phyloP scores from a whole-genome alignment of 768 basidiomycete genomes.

The Sarcomyxa edulis region DNA sequence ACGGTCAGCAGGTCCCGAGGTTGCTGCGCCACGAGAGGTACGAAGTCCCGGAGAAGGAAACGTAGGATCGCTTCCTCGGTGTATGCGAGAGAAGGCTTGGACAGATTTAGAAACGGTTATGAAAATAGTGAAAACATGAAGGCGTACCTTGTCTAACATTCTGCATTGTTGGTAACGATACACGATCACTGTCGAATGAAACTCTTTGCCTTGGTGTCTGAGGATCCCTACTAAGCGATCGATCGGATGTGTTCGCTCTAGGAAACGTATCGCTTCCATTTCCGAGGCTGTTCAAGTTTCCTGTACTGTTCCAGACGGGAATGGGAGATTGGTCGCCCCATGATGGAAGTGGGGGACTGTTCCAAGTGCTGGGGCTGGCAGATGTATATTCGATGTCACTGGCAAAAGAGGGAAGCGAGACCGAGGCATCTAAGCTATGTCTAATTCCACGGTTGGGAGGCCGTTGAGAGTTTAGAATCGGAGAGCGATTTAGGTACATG shows the following conservation, averaged over 20 bases:
- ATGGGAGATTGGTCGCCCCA: no score
- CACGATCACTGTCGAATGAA: conserved; percentile 51
- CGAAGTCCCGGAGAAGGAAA: conserved; percentile 30
- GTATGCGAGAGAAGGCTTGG: conserved; percentile 24
- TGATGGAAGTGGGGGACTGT: no score
- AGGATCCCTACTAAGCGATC: conserved; percentile 34
- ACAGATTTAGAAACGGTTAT: not conserved
- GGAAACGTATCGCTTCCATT: conserved; percentile 13
- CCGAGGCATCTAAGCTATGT: conserved; percentile 6
- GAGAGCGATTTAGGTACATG: conserved; percentile 6
- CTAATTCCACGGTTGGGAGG: no score
- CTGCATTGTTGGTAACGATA: conserved; percentile 31
- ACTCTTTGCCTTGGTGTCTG: conserved; percentile 46
- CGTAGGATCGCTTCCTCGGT: conserved; percentile 27
- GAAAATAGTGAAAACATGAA: conserved; percentile 1
- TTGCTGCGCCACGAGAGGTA: conserved; percentile 21
- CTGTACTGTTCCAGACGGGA: no score
- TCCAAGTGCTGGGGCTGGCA: conserved; percentile 3
- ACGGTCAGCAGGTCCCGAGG: conserved; percentile 10
- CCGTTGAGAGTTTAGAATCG: conserved; percentile 15
- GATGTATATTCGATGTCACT: conserved; percentile 11
- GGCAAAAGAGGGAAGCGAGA: not conserved
- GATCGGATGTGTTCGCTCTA: conserved; percentile 25
- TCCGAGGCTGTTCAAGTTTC: no score
- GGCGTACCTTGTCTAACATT: conserved; percentile 34